Evolutionary conservation across 306 rosid genomes (phyloP).

Genomic region (Echinosophora koreensis): DNA sequence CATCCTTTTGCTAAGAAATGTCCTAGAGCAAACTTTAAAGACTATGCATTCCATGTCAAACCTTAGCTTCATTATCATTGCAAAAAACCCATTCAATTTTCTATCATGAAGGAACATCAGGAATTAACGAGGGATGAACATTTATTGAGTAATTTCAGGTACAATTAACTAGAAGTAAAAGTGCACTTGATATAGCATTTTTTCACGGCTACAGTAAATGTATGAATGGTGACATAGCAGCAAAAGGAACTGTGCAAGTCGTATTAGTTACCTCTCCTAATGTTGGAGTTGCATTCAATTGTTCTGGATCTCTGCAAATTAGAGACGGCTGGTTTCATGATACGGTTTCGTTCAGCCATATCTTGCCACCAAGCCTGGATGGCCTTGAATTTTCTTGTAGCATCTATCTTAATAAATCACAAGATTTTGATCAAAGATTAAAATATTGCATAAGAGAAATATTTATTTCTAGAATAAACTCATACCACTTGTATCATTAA

Average conservation of each 20-base stretch:
- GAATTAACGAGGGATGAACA: conserved; percentile 17
- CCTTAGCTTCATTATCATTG: not conserved
- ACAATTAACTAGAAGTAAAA: conserved; percentile 11
- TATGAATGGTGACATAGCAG: not conserved
- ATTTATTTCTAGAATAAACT: conserved; percentile 29
- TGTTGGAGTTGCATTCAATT: conserved; percentile 35
- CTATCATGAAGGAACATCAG: conserved; percentile 9
- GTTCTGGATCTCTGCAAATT: conserved; percentile 43
- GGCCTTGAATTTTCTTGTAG: conserved; percentile 76
- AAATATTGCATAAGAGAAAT: conserved; percentile 1
- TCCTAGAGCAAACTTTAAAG: conserved; percentile 8
- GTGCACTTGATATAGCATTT: not conserved
- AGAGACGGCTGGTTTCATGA: conserved; percentile 52
- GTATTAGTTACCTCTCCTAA: conserved; percentile 59
- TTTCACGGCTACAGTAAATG: conserved; percentile 11
- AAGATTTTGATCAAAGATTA: conserved; percentile 35
- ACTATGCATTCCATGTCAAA: conserved; percentile 19
- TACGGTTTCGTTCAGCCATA: conserved; percentile 75
- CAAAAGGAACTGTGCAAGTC: conserved; percentile 32
- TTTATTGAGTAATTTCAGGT: conserved; percentile 17
- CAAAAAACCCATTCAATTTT: conserved; percentile 3
- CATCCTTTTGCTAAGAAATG: conserved; percentile 1
- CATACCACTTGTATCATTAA: not conserved
- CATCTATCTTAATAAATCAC: conserved; percentile 62
- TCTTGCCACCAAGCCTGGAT: conserved; percentile 94